A percentile compares a stretch with the other conserved stretches of the same genome.
Conservation (phyloP, 2,329 filamentous ascomycete species). For the Dissoconium aciculare region DNA sequence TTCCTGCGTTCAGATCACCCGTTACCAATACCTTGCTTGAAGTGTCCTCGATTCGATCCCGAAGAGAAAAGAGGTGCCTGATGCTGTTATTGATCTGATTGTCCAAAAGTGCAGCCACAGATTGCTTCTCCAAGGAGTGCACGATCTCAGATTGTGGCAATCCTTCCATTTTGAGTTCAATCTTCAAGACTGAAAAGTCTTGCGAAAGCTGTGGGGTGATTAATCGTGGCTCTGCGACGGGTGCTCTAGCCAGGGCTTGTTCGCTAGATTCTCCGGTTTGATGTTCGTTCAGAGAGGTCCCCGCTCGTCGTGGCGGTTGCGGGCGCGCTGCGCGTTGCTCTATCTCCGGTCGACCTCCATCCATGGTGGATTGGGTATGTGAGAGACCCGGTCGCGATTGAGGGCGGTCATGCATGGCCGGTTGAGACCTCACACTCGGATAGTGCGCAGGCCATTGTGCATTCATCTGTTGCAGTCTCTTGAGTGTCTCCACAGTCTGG, state of each 20-base stretch:
- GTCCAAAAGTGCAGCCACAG: constrained; percentile 78
- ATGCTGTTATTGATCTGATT: constrained; percentile 90
- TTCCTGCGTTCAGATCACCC: constrained; percentile 90
- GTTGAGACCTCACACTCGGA: constrained; percentile 55
- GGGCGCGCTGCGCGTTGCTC: constrained; percentile 33
- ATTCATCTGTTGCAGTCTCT: constrained; percentile 77
- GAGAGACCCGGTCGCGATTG: constrained; percentile 46
- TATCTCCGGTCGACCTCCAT: constrained; percentile 30
- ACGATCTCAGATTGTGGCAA: constrained; percentile 80
- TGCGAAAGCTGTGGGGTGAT: constrained; percentile 86
- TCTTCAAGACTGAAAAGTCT: constrained; percentile 87
- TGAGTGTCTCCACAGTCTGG: constrained; percentile 68
- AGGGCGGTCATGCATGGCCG: constrained; percentile 28
- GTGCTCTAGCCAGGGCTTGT: constrained; percentile 44
- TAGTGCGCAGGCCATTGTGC: constrained; percentile 88
- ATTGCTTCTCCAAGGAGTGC: constrained; percentile 83
- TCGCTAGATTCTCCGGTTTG: constrained; percentile 52
- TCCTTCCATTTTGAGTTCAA: constrained; percentile 81
- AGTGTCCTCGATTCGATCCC: constrained; percentile 91
- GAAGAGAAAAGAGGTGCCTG: constrained; percentile 70
- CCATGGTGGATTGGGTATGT: constrained; percentile 48
- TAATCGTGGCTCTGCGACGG: constrained; percentile 59
- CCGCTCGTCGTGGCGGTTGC: constrained; percentile 47
- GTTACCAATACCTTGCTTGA: constrained; percentile 94
- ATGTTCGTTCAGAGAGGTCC: constrained; percentile 49